Conservation (phyloP, 75 land plant species). For the Chamaecyparis obtusa region DNA sequence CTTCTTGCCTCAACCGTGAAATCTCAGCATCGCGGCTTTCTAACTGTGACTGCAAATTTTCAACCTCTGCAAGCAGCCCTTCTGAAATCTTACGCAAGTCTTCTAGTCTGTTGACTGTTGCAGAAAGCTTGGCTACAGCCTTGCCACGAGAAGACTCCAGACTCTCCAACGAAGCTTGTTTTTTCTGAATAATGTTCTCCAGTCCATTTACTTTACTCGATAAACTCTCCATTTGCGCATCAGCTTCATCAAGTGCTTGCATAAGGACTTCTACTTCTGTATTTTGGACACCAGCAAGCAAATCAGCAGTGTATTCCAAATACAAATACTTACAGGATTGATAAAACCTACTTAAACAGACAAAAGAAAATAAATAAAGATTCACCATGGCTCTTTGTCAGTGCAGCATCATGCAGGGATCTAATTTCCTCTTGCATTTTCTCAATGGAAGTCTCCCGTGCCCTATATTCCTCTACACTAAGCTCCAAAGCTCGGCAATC, state of each 20-base stretch:
- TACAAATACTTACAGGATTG: background rate
- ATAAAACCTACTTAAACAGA: slow-evolving; percentile 4
- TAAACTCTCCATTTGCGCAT: slow-evolving; percentile 54
- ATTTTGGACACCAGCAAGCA: slow-evolving; percentile 12
- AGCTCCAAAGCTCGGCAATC: slow-evolving; percentile 28
- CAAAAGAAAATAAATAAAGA: slow-evolving; percentile 1
- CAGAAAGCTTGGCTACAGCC: slow-evolving; percentile 61
- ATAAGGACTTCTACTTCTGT: slow-evolving; percentile 69
- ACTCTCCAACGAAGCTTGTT: slow-evolving; percentile 42
- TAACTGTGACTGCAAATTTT: slow-evolving; percentile 72
- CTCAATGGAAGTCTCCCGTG: slow-evolving; percentile 14
- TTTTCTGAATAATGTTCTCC: slow-evolving; percentile 56
- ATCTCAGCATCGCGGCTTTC: slow-evolving; percentile 77
- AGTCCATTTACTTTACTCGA: slow-evolving; percentile 52
- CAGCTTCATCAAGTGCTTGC: slow-evolving; percentile 81
- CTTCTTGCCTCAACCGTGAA: slow-evolving; percentile 70
- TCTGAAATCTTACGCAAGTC: slow-evolving; percentile 75
- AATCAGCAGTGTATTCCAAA: background rate
- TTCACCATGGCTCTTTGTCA: slow-evolving; percentile 70
- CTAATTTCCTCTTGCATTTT: slow-evolving; percentile 33
- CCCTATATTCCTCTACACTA: slow-evolving; percentile 29
- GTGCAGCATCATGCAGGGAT: slow-evolving; percentile 37
- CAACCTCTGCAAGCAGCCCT: slow-evolving; percentile 76
- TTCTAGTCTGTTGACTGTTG: slow-evolving; percentile 78
- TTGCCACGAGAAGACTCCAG: slow-evolving; percentile 76